Base-by-base conservation (phyloP, 1,284 basidiomycete species). In the Fomes fomentarius region DNA sequence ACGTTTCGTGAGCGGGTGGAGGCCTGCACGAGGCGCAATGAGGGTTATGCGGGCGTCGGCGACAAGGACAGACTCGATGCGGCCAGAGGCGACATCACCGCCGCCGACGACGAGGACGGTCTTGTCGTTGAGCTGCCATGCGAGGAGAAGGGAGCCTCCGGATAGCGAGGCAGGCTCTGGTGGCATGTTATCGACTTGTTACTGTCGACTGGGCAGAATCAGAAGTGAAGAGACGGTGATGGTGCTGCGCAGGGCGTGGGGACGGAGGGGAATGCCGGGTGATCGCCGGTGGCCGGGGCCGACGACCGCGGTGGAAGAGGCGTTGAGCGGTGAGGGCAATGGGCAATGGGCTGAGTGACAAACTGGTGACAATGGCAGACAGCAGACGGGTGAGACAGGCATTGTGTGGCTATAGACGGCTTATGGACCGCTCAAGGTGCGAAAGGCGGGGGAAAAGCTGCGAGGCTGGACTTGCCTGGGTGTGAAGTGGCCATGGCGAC, bases 51-150 rank as follows among this genome's bases (percentile, higher is more conserved):
- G 72, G 8, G 82, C 84, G 64, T 85, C 80, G 37, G 85, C 81
- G 52, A 74, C 72, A 63, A 92, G 80, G 64, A 90, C 80, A 52
- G 86, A 86, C 61, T 87, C 81, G 57, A 94, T 80, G 57, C 93
- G 84, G 49, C 89, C 84, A 2, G 86, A 89, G 33, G 89, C 93
- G 41, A 96, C 88, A 59, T 89, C 85, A 40, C 93, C 94, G n/a
- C 93, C 93, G 50, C 96, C 93, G 58, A 96, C 82, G 64, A 96
- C 82, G 63, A 97, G 85, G 19, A 96, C 93, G 41, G 77, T 77
- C 67, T 88, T 92, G 61, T 80, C 75, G 62, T 88, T 90, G 69
- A 96, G 85, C 70, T 94, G 88, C 85, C 93, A 94, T 25, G 96
- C 95, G 56, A 94, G 74, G 40, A 93, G 77, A 45, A 98, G 81